Base-by-base conservation (phyloP, 2,329 filamentous ascomycete genomes). In the Penicillium nordicum region DNA sequence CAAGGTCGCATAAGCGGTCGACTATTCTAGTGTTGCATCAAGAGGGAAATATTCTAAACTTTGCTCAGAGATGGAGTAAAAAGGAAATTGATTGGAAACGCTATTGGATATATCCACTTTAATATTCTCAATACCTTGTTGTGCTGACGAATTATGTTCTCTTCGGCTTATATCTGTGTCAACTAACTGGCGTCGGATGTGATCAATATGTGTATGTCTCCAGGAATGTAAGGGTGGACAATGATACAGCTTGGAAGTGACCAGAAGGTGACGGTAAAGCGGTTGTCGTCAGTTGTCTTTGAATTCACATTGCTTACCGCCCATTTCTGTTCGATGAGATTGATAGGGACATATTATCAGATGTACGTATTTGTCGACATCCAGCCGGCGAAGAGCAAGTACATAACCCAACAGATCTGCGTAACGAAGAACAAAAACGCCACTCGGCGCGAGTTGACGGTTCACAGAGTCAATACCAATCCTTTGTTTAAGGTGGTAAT, bases 11-110 rank as follows among this genome's bases (percentile, higher is more conserved):
- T 29, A 29, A 29, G 9, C 9, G 27, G 27, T 29, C 3, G 9
- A 29, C 27, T 4, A 10, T 32, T 14, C 5, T 12, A 32, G 11
- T 50, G 57, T 63, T 60, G 57, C 57, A 63, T 63, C 42, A 27
- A 44, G 27, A 29, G 25, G 44, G 46, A 58, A 53, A 46, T 47
- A 54, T 16, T 50, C 18, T 50, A 37, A 47, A 50, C 54, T 56
- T 41, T 58, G 14, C 42, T 9, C 54, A 43, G 34, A 54, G 14
- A 44, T 61, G 38, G n/a, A 51, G 18, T 36, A 34, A 29, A 29
- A 37, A 27, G 25, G 18, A 45, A 45, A 49, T 21, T 12, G 30
- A 4, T 16, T 23, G n/a, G 30, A 41, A 30, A 37, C 25, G 12
- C 10, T 21, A 46, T 37, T 48, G 14, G 41, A 12, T 6, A 34